These are phyloP conservation scores for Calamus simplicifolius DNA, from an alignment of 176 grass and related monocot species.

Conservation along the genomic window DNA sequence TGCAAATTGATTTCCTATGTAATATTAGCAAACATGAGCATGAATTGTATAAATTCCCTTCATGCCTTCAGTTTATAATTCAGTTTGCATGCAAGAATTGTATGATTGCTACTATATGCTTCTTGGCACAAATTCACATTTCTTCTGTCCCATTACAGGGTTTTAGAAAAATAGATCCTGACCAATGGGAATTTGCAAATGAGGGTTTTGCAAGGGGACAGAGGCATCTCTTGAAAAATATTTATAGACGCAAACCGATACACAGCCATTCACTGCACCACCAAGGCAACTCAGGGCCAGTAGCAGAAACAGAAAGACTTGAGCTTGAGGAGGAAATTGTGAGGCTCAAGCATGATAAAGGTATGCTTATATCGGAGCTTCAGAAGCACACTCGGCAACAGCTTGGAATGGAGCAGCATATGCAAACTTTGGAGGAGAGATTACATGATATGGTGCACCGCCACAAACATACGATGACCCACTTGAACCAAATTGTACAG, in stretches of 20 bases:
- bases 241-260: constrained; percentile 82
- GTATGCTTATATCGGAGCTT: constrained; percentile 30
- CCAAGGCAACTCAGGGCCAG: constrained; percentile 18
- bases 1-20: no score
- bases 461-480: constrained; percentile 34
- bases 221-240: constrained; percentile 54
- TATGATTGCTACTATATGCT: no score
- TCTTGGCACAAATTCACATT: no score
- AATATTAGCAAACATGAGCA: no score
- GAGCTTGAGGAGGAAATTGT: constrained; percentile 66
- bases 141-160: constrained; percentile 27
- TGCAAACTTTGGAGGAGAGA: constrained; percentile 59
- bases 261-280: constrained; percentile 70
- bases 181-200: constrained; percentile 91
- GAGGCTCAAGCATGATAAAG: constrained; percentile 56
- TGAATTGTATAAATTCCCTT: no score
- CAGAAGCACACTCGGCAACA: constrained; percentile 45
- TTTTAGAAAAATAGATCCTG: constrained; percentile 83
- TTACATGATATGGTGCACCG: constrained; percentile 37
- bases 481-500: constrained; percentile 37
- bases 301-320: constrained; percentile 37
- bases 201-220: constrained; percentile 69
- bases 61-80: no score
- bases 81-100: no score
- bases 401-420: constrained; percentile 42